Base-by-base conservation (phyloP, 2,329 filamentous ascomycete genomes). In the Fusarium guadeloupense region DNA sequence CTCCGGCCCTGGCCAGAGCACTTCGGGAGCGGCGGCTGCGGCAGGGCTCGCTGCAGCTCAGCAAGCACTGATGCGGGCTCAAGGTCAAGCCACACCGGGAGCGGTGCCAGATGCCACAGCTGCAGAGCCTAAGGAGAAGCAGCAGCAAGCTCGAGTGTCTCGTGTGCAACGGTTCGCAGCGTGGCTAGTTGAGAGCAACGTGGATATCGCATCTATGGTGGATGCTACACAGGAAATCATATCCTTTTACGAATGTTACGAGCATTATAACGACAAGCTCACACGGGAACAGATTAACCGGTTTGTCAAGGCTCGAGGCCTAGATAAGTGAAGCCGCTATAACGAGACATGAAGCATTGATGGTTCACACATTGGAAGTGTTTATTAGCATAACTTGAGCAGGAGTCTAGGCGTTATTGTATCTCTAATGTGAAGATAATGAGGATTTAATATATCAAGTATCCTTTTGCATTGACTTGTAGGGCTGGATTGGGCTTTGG, bases 211-310 rank as follows among this genome's bases (percentile, higher is more conserved):
- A 64, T 89, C 88, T 26, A 89, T 96, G 74, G 89, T 96, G 44
- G 92, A 97, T 75, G 92, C 90, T 70, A 94, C 91, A 1, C 93
- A 97, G 76, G 93, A 97, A 77, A 84, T 97, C 60, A 91, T 97
- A 47, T 93, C 91, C 4, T 85, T 97, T 62, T 97, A 97, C 72
- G 91, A 96, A 71, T 85, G 79, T 57, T 80, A 85, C 44, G 85
- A 87, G 69, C 80, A 84, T 65, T 86, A 85, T 64, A 85, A 85
- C 60, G 85, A 87, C 48, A 86, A 86, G 68, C 75, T 81, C 33
- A 84, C 83, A 3, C 74, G 81, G 43, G 85, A 87, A 69, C 82
- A 85, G 67, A 81, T 87, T 49, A 83, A 82, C 53, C 77, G 84
- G 10, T 86, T 86, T 59, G 78, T 87, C 69, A 87, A 86, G 70